Evolutionary conservation across 768 basidiomycete genomes (phyloP).

Genomic region (Termitomyces sp.): DNA sequence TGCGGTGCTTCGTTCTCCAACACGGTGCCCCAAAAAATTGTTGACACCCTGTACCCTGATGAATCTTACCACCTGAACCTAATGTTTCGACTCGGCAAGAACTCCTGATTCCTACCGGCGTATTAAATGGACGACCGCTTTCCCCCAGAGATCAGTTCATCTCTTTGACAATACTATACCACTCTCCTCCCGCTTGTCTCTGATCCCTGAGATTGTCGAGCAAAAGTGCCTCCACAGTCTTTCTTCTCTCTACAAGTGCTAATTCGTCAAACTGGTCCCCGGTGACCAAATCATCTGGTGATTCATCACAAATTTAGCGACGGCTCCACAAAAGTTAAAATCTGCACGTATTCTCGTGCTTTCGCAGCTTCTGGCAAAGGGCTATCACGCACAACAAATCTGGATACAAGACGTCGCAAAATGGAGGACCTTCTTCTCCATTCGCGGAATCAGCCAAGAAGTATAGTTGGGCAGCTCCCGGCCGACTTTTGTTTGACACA

Average conservation of each 20-base stretch:
- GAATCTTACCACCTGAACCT: background rate
- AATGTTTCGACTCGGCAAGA: background rate
- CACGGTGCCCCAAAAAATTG: background rate
- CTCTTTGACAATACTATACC: too few species aligned
- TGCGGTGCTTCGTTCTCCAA: background rate
- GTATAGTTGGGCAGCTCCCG: constrained; percentile 19
- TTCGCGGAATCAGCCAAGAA: constrained; percentile 16
- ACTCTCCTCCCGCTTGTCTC: background rate
- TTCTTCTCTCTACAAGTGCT: background rate
- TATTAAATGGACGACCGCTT: background rate
- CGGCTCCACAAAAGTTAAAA: background rate
- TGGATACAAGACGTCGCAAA: background rate
- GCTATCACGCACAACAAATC: background rate
- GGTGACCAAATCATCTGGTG: background rate
- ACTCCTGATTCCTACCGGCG: too few species aligned
- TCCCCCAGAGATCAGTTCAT: background rate
- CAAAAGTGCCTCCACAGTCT: background rate
- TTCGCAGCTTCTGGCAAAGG: background rate
- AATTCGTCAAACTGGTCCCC: background rate
- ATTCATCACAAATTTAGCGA: background rate
- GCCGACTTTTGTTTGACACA: constrained; percentile 10
- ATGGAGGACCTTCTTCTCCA: constrained; percentile 11
- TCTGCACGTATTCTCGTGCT: background rate
- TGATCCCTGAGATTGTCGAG: background rate
- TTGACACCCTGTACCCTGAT: background rate